A percentile compares a stretch with the other conserved stretches of the same genome.
These are phyloP conservation scores for Passiflora organensis DNA, from an alignment of 345 rosid genomes.

Conservation along the genomic window DNA sequence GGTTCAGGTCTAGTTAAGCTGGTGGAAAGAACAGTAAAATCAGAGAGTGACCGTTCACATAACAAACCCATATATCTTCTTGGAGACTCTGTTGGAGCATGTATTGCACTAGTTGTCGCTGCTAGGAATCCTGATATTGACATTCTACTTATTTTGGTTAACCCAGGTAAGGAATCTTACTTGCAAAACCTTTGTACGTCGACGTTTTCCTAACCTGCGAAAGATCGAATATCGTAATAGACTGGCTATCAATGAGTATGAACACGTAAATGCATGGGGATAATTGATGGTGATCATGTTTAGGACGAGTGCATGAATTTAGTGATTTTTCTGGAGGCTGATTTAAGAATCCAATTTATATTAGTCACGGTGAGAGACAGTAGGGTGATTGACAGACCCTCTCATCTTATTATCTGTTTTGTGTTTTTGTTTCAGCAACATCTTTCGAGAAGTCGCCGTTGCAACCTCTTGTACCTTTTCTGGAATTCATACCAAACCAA, in stretches of 20 bases:
- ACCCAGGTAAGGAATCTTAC: constrained; percentile 47
- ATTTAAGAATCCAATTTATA: background rate
- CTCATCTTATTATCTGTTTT: background rate
- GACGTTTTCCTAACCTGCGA: no score
- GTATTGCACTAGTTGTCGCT: constrained; percentile 67
- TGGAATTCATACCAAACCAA: constrained; percentile 37
- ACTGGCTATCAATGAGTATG: no score
- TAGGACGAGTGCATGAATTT: background rate
- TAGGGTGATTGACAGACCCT: no score
- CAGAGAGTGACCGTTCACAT: constrained; percentile 34
- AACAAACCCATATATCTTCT: constrained; percentile 66
- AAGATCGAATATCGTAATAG: no score
- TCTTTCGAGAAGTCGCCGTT: constrained; percentile 38
- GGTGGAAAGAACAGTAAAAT: constrained; percentile 45
- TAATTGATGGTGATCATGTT: background rate
- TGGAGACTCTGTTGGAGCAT: constrained; percentile 81
- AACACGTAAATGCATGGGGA: background rate
- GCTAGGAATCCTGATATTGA: constrained; percentile 59
- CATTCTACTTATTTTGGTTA: constrained; percentile 59
- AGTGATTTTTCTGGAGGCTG: no score
- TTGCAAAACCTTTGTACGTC: background rate
- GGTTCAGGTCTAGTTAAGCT: constrained; percentile 53
- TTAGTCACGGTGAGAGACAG: no score
- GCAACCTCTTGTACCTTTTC: constrained; percentile 30
- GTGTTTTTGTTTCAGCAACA: constrained; percentile 29